These are phyloP conservation scores for Blastobotrys ciferrii DNA, from an alignment of 1,139 yeast genomes.

Conservation along the genomic window DNA sequence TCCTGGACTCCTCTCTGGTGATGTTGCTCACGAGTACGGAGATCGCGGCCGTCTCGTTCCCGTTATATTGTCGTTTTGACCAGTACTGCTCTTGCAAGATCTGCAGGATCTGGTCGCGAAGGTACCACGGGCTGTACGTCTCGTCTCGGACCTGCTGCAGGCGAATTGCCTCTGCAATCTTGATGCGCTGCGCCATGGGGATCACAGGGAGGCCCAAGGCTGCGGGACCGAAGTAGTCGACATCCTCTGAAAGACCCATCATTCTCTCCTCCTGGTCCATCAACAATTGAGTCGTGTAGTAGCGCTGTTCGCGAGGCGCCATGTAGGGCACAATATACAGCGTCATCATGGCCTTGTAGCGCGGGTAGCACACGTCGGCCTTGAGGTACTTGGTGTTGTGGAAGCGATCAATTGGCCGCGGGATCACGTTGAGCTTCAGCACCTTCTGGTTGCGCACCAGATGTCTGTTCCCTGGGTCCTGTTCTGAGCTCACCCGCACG, in stretches of 20 bases:
- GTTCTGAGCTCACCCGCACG: slow-evolving; percentile 24
- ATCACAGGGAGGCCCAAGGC: slow-evolving; percentile 10
- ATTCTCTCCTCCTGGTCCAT: slow-evolving; percentile 22
- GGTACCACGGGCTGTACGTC: slow-evolving; percentile 1
- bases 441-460: slow-evolving; percentile 20
- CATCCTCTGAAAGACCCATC: slow-evolving; percentile 5
- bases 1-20: neutral
- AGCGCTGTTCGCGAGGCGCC: slow-evolving; percentile 6
- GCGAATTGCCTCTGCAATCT: slow-evolving; percentile 1
- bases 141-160: neutral
- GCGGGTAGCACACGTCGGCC: slow-evolving; percentile 28
- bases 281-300: slow-evolving; percentile 22
- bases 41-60: neutral
- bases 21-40: neutral
- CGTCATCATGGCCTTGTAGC: slow-evolving; percentile 28
- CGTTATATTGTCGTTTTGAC: neutral
- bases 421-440: slow-evolving; percentile 25
- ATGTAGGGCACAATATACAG: slow-evolving; percentile 22
- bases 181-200: neutral
- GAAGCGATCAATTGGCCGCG: slow-evolving; percentile 17
- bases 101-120: neutral
- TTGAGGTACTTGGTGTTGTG: slow-evolving; percentile 24
- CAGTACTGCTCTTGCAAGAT: neutral
- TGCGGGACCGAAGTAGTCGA: slow-evolving; percentile 14
- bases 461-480: slow-evolving; percentile 13